Base-by-base conservation (phyloP, 352 stramenopile species). In the Aphanomyces cochlioides region DNA sequence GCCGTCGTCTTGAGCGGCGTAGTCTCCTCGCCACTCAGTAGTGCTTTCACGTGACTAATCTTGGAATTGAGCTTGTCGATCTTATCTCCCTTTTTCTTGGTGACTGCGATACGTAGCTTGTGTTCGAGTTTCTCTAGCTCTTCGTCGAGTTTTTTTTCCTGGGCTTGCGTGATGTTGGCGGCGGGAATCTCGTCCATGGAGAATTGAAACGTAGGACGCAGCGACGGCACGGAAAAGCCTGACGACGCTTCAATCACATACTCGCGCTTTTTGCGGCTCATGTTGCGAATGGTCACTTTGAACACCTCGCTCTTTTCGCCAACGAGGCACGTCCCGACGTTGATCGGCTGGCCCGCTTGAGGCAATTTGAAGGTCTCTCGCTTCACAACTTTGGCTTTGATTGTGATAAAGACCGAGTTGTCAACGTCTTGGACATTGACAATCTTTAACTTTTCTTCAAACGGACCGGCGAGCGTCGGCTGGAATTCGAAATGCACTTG, bases 401-500 rank as follows among this genome's bases (percentile, higher is more conserved):
- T 96, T 6, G 87, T 96, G 15, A 96, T 82, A 28, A 75, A 93
- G 13, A 95, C 79, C 3, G 84, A 93, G 64, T 96, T 96, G 13
- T 92, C 86, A 4, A 83, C 77, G 72, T 96, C 88, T 79, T 96
- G 87, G n/a, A 95, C 82, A 61, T 96, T 96, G 12, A 92, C 78
- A 68, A 96, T 93, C 58, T 90, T 92, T 38, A 96, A 75, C 45
- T 93, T 95, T 47, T 96, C 88, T 77, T 96, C 88, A 65, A 96
- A 96, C 8, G 85, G 85, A 1, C 88, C 88, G 10, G 88, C 87
- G 6, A 96, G 72, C 13, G 83, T 93, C 50, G 88, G 88, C 43
- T 94, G 84, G 56, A 96, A 96, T 73, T 95, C 84, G 54, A 96
- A 96, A 37, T 79, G 92, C 65, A 96, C 94, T 67, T 96, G 85